These are phyloP conservation scores for Pseudocercospora fijiensis DNA, from an alignment of 2,329 filamentous ascomycete species.

Conservation along the genomic window DNA sequence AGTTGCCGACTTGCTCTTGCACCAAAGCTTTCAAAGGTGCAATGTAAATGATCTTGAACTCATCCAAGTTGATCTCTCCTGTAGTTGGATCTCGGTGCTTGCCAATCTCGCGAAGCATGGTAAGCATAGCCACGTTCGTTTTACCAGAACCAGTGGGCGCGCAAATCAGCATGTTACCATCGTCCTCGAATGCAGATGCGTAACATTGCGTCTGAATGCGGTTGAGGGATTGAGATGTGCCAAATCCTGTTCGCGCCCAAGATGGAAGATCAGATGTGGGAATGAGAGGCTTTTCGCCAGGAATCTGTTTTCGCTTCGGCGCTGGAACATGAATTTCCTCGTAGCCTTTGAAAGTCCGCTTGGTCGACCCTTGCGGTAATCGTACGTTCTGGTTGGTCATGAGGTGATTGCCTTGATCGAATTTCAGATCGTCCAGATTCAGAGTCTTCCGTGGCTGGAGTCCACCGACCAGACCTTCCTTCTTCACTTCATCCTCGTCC, in stretches of 20 bases:
- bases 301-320: conserved; percentile 81
- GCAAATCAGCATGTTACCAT: conserved; percentile 97
- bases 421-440: conserved; percentile 92
- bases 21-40: conserved; percentile 93
- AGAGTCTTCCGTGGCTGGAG: conserved; percentile 83
- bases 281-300: conserved; percentile 71
- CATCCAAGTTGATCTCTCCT: conserved; percentile 91
- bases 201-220: conserved; percentile 94
- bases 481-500: conserved; percentile 58
- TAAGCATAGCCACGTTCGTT: conserved; percentile 97
- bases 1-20: conserved; percentile 97
- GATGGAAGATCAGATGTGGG: conserved; percentile 86
- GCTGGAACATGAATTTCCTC: conserved; percentile 97
- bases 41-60: conserved; percentile 98
- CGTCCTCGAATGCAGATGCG: conserved; percentile 84
- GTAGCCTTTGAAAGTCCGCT: conserved; percentile 94
- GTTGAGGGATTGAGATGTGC: conserved; percentile 81
- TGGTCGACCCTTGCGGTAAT: conserved; percentile 89
- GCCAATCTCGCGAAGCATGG: conserved; percentile 92
- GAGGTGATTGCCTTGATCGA: conserved; percentile 96
- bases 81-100: conserved; percentile 87
- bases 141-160: conserved; percentile 97
- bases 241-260: conserved; percentile 86
- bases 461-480: conserved; percentile 73
- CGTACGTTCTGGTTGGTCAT: conserved; percentile 99